phyloP scores from a whole-genome alignment of 2,329 filamentous ascomycete species.

The Curvularia verruculosa region DNA sequence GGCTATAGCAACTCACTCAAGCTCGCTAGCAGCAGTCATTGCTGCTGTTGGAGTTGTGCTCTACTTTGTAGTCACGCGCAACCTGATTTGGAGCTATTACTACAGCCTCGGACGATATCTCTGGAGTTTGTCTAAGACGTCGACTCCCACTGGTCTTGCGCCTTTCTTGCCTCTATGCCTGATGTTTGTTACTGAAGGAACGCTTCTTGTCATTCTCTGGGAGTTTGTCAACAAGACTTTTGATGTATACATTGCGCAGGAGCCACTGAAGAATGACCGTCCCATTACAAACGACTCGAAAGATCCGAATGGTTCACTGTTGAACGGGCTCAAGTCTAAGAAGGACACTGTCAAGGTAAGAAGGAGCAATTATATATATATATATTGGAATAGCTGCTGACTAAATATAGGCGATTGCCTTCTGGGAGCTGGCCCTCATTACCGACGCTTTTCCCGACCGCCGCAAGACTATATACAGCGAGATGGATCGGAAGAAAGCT shows the following conservation, averaged over 20 bases:
- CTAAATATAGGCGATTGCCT: conserved; percentile 70
- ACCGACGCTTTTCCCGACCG: conserved; percentile 75
- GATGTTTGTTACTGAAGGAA: conserved; percentile 62
- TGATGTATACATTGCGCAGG: conserved; percentile 77
- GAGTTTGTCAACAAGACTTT: conserved; percentile 78
- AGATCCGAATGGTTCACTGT: conserved; percentile 87
- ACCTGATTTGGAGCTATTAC: conserved; percentile 57
- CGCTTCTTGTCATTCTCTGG: conserved; percentile 75
- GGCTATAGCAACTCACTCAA: conserved; percentile 25
- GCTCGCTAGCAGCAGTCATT: conserved; percentile 57
- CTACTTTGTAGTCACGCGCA: conserved; percentile 41
- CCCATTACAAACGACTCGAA: conserved; percentile 85
- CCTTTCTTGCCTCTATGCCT: conserved; percentile 60
- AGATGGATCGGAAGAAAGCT: conserved; percentile 82
- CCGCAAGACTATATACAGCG: conserved; percentile 80
- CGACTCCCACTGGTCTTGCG: conserved; percentile 65
- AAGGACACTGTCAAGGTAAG: conserved; percentile 75
- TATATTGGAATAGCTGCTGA: conserved; percentile 13
- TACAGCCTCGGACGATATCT: conserved; percentile 73
- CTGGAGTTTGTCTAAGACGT: conserved; percentile 74
- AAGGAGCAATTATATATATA: neutral
- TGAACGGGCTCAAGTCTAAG: conserved; percentile 83
- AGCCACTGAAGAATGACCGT: conserved; percentile 82
- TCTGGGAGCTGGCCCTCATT: conserved; percentile 89
- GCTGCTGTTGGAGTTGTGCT: conserved; percentile 25